Base-by-base conservation (phyloP, 305 asterid genomes). In the Fraxinus floribunda region DNA sequence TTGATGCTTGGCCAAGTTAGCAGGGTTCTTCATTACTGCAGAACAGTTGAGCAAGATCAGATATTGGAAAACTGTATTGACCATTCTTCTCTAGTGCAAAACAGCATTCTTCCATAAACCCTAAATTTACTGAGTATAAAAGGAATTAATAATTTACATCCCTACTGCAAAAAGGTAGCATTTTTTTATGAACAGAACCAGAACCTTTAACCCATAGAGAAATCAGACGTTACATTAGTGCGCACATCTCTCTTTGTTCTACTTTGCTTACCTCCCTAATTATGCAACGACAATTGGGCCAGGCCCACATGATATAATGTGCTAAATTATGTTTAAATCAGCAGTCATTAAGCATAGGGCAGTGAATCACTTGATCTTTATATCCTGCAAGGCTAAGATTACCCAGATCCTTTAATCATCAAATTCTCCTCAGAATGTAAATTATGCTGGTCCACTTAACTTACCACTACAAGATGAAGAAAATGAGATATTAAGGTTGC, bases 1-100 rank as follows among this genome's bases (percentile, higher is more conserved):
- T 82, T 94, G 97, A 87, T 95, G 97, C 89, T 95, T 91, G 80
- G 94, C 96, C 85, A 95, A 83, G 89, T 93, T 95, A 24, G 97
- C 93, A 79, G 97, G 98, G 87, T 94, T 92, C 88, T 92, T 92
- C 98, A 94, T 94, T 71, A 95, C 98, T 95, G 94, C 88, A 89
- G 44, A 83, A 79, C 16, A 77, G 71, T 20, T 64, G 20, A 49
- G 13, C 24, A 78, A 75, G 7, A 76, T 79, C 77, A 86, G 78
- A 83, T 64, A 78, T 46, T 35, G 5, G 24, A 60, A 60, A 18
- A 18, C 10, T 18, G 26, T 55, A 55, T 1, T 16, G 10, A 55
- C 10, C 9, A 41, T 41, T 2, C 49, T 41, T 41, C 49, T 8
- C 49, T 22, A 62, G 7, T 62, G 71, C 26, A 66, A 26, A 29